A percentile compares a stretch with the other conserved stretches of the same genome.
These are phyloP conservation scores for Talaromyces sp. DNA, from an alignment of 2,329 filamentous ascomycete genomes.

Conservation along the genomic window DNA sequence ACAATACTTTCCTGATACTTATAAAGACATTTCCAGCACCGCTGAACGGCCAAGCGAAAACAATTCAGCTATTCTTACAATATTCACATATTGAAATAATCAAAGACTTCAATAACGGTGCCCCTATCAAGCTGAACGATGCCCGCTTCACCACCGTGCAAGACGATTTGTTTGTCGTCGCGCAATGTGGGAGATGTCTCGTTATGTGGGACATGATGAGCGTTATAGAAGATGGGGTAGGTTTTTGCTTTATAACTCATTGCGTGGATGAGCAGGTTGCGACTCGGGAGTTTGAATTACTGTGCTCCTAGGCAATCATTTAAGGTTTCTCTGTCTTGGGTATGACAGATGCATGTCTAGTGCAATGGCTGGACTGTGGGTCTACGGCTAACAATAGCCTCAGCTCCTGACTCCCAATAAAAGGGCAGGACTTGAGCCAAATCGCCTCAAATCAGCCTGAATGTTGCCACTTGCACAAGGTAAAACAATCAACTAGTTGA, in stretches of 20 bases:
- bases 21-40: not conserved
- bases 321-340: not conserved
- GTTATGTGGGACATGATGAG: not conserved
- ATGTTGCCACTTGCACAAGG: too few relatives aligned
- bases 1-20: not conserved
- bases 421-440: not conserved
- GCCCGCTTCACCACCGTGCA: not conserved
- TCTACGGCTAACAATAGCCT: not conserved
- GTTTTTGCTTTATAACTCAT: not conserved
- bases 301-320: not conserved
- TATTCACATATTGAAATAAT: not conserved
- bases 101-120: not conserved
- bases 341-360: not conserved
- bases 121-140: not conserved
- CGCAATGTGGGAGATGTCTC: not conserved
- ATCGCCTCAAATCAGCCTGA: too few relatives aligned
- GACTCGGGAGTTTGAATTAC: not conserved
- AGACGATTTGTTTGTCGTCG: not conserved
- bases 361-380: not conserved
- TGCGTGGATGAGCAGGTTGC: not conserved
- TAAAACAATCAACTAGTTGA: not conserved
- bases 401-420: not conserved
- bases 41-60: not conserved
- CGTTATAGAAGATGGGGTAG: not conserved
- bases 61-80: not conserved